Evolutionary conservation across 176 grass and related monocot species (phyloP), one percentile per base, ranked within the genome.

Genomic region (Neostapfia colusana): DNA sequence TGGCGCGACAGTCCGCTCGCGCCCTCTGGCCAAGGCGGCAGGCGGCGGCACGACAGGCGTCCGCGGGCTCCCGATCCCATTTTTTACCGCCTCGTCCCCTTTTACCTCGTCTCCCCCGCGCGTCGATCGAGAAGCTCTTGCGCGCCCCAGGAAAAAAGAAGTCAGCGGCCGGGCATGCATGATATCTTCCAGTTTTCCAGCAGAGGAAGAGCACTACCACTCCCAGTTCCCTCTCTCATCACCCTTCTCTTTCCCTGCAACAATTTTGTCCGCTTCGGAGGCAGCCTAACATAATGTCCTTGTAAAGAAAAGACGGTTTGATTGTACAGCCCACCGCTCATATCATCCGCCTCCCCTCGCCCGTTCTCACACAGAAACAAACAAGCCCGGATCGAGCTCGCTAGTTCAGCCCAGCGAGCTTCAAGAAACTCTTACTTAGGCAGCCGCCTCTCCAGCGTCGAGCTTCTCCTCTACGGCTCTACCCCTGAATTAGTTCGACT

Each of bases 121-220:
- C 84, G 71, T 87, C 34, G 80, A 70, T 78, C 49, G 72, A 70
- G 67, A 84, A 84, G 34, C 62, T 72, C 69, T 85, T 71, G 67
- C 75, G 75, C 41, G 75, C 41, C 72, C 72, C 75, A 73, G 65
- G 67, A 75, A 48, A 48, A 35, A 81, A 74, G 79, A 85, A 85
- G 89, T 92, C 86, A 89, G 85, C 92, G 75, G 72, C 16, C 63
- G 27, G 27, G 75, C 66, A 57, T 38, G 75, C 66, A 57, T 18
- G 21, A 14, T 65, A 69, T 63, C 58, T 62, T 15, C 42, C 37
- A 9, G 50, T 79, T 57, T 55, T 27, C 26, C 65, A 72, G 67
- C 79, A 81, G 63, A 54, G 43, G 59, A 68, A 75, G 58, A 74
- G 82, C 82, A 82, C 57, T 69, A 67, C 51, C 81, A 81, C 55